Evolutionary conservation across 2,329 filamentous ascomycete genomes (phyloP).

Genomic region (Ceratocystis colombiana): DNA sequence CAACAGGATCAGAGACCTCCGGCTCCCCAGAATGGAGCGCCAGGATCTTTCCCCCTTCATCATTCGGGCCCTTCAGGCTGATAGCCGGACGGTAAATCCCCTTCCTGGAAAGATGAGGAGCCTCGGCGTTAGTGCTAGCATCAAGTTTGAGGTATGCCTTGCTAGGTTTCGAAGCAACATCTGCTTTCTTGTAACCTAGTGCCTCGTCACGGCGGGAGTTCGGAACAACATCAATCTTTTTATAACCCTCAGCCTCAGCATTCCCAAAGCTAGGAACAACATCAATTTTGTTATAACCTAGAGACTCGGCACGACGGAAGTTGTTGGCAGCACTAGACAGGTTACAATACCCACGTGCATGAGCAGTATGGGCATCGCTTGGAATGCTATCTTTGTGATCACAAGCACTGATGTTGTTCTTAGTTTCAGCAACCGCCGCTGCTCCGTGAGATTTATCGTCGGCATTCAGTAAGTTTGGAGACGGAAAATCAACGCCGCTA

Average conservation of each 20-base stretch:
- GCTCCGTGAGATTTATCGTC: neutral
- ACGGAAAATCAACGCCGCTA: neutral
- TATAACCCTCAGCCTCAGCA: neutral
- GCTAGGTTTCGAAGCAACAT: slow-evolving; percentile 1
- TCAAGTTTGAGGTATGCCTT: slow-evolving; percentile 5
- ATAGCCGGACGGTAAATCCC: neutral
- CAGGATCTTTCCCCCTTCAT: neutral
- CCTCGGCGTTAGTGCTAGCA: neutral
- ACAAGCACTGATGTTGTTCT: neutral
- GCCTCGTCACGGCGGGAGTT: neutral
- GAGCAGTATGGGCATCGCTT: neutral
- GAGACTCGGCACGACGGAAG: neutral
- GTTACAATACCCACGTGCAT: slow-evolving; percentile 8
- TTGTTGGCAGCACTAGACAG: neutral
- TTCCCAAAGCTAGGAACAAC: neutral
- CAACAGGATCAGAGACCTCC: neutral
- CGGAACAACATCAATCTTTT: neutral
- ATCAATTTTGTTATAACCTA: slow-evolving; percentile 6
- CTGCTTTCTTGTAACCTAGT: slow-evolving; percentile 9
- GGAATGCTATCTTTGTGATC: slow-evolving; percentile 14
- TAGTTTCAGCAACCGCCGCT: neutral
- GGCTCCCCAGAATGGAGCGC: neutral
- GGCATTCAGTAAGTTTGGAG: neutral
- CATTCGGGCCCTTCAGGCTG: neutral
- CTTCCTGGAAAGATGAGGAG: neutral